Evolutionary conservation across 2,329 filamentous ascomycete species (phyloP).

Genomic region (Paraconiothyrium sp.): DNA sequence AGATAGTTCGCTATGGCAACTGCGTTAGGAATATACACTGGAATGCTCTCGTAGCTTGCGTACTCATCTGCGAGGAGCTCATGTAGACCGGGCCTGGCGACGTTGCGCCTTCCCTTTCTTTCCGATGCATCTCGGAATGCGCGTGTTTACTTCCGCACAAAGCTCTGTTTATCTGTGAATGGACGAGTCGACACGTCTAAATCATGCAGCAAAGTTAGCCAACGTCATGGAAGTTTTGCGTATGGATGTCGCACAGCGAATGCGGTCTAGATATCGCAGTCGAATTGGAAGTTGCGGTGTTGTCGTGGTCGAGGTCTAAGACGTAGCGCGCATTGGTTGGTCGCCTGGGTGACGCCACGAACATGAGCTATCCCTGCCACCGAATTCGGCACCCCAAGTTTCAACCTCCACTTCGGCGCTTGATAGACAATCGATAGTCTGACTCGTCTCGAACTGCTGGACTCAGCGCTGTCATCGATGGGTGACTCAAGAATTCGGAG

Average conservation of each 20-base stretch:
- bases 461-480: neutral
- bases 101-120: conserved; percentile 47
- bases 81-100: conserved; percentile 50
- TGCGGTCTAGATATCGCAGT: neutral
- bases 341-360: conserved; percentile 35
- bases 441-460: conserved; percentile 3
- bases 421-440: conserved; percentile 2
- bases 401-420: conserved; percentile 14
- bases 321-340: conserved; percentile 39
- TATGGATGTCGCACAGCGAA: conserved; percentile 8
- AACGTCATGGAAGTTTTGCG: neutral
- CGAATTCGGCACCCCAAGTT: conserved; percentile 11
- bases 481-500: neutral
- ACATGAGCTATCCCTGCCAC: conserved; percentile 27
- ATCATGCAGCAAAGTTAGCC: neutral
- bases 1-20: conserved; percentile 70
- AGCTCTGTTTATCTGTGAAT: conserved; percentile 26
- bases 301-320: conserved; percentile 35
- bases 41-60: conserved; percentile 25
- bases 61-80: conserved; percentile 51
- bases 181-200: neutral
- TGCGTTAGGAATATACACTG: conserved; percentile 28
- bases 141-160: conserved; percentile 28
- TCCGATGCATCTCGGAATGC: conserved; percentile 43
- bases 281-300: conserved; percentile 38